Conservation (phyloP, 345 rosid genomes). For the Brassica cretica region DNA sequence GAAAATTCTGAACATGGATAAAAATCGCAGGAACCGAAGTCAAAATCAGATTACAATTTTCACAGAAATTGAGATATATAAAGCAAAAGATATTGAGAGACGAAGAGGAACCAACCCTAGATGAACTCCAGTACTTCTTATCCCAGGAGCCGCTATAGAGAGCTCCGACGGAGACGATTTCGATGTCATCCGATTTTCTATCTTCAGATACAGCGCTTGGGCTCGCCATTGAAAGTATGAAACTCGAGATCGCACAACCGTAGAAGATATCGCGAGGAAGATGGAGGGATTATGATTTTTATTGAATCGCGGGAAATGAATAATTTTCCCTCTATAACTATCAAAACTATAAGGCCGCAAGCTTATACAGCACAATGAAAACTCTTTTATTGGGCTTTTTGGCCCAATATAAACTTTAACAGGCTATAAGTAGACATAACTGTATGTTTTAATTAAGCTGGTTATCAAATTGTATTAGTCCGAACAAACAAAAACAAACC, state of each 20-base stretch:
- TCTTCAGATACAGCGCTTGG: conserved; percentile 37
- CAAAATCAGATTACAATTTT: neutral
- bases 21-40: conserved; percentile 12
- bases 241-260: neutral
- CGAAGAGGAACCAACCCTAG: conserved; percentile 65
- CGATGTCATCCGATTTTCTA: conserved; percentile 56
- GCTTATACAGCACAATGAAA: neutral
- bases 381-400: conserved; percentile 6
- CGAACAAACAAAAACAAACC: neutral
- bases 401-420: neutral
- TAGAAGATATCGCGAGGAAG: conserved; percentile 17
- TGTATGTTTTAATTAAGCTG: neutral
- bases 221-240: conserved; percentile 44
- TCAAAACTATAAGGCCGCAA: conserved; percentile 2
- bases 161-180: conserved; percentile 74
- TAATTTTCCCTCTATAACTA: conserved; percentile 29
- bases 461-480: neutral
- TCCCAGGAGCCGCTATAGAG: conserved; percentile 74
- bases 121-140: conserved; percentile 93
- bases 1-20: neutral
- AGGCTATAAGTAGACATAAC: neutral
- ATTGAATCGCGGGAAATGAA: conserved; percentile 32
- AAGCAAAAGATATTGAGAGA: neutral
- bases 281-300: conserved; percentile 6
- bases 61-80: neutral